A percentile compares a stretch with the other conserved stretches of the same genome.
These are phyloP conservation scores for Brasilioporus rufonigricans DNA, from an alignment of 768 basidiomycete species.

Conservation along the genomic window DNA sequence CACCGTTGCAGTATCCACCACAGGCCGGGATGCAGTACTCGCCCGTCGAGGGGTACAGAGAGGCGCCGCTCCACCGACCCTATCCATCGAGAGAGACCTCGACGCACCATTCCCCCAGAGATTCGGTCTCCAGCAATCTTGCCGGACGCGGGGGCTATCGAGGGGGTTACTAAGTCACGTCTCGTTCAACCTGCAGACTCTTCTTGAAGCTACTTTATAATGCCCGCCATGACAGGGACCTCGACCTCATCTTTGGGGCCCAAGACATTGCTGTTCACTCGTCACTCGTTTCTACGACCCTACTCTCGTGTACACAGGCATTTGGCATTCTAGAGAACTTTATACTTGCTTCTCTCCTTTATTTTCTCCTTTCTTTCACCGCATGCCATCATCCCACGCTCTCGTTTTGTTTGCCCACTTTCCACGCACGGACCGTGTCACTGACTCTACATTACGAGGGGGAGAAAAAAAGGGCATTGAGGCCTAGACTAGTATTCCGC, in stretches of 20 bases:
- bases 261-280: constrained; percentile 9
- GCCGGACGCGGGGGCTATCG: constrained; percentile 33
- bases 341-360: not conserved
- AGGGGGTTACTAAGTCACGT: constrained; percentile 11
- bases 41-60: constrained; percentile 42
- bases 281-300: constrained; percentile 11
- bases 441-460: constrained; percentile 6
- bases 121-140: constrained; percentile 23
- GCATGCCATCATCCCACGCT: too few relatives aligned
- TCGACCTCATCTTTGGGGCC: not conserved
- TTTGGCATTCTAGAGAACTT: constrained; percentile 13
- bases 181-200: not conserved
- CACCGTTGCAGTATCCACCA: constrained; percentile 42
- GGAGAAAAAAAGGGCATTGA: not conserved
- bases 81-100: constrained; percentile 26
- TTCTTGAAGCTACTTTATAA: constrained; percentile 4
- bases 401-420: not conserved
- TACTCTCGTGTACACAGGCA: not conserved
- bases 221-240: constrained; percentile 18
- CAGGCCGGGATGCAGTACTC: constrained; percentile 24
- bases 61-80: constrained; percentile 66
- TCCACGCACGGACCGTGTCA: not conserved
- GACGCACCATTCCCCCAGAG: constrained; percentile 10
- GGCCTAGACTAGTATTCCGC: not conserved
- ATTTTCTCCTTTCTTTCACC: not conserved